Percentiles rank a stretch among this genome's conserved stretches.
Evolutionary conservation across 2,329 filamentous ascomycete genomes (phyloP).

Genomic region (Colletotrichum shisoi): DNA sequence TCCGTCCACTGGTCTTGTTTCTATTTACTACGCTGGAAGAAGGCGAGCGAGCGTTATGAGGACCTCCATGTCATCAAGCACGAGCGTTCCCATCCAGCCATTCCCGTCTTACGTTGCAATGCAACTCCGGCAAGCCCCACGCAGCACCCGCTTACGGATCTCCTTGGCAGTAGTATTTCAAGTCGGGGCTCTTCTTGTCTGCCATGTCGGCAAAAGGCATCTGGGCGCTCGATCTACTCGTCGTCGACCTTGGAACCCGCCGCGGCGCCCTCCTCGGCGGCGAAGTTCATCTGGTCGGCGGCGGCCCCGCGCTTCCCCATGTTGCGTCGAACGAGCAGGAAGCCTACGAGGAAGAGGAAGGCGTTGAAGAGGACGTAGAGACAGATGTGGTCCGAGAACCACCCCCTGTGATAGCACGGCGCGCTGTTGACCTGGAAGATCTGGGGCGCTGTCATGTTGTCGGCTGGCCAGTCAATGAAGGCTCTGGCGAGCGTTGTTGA

Average conservation of each 20-base stretch:
- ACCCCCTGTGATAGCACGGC: slow-evolving; percentile 60
- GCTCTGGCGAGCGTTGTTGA: slow-evolving; percentile 63
- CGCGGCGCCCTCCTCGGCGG: slow-evolving; percentile 2
- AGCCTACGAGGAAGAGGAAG: slow-evolving; percentile 42
- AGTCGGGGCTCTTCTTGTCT: slow-evolving; percentile 40
- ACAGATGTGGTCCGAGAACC: slow-evolving; percentile 49
- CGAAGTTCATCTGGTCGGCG: slow-evolving; percentile 15
- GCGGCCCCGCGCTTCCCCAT: slow-evolving; percentile 31
- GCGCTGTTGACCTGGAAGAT: slow-evolving; percentile 67
- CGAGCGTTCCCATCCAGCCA: neutral
- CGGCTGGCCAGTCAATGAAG: slow-evolving; percentile 45
- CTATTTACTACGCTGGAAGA: neutral
- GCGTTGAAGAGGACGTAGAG: slow-evolving; percentile 49
- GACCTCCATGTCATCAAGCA: neutral
- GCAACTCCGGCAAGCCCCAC: neutral
- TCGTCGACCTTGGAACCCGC: slow-evolving; percentile 2
- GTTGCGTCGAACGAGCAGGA: slow-evolving; percentile 44
- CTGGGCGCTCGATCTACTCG: slow-evolving; percentile 38
- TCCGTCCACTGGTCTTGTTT: neutral
- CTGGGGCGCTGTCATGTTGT: slow-evolving; percentile 73
- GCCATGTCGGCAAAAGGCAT: slow-evolving; percentile 40
- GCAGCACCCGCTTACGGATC: neutral
- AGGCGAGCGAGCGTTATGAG: neutral
- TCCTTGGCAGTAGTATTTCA: slow-evolving; percentile 37
- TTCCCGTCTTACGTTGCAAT: neutral